These are phyloP conservation scores for Boletus mariae DNA, from an alignment of 1,284 basidiomycete genomes.

Conservation along the genomic window DNA sequence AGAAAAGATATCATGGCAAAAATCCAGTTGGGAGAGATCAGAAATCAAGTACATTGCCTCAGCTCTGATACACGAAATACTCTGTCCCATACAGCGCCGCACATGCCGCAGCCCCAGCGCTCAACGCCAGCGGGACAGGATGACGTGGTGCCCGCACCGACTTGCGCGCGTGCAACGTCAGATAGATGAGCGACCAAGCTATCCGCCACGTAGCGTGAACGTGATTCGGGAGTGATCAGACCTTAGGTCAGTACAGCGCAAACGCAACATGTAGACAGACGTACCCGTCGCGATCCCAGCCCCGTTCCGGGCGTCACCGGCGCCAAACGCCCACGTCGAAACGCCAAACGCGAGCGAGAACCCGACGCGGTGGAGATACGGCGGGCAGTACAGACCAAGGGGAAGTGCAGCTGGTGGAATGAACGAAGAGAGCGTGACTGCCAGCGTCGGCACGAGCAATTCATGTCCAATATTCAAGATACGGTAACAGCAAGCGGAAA, in stretches of 20 bases:
- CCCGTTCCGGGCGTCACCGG: conserved; percentile 44
- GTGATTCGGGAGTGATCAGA: no score
- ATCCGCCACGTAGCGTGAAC: neutral
- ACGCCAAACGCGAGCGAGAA: conserved; percentile 46
- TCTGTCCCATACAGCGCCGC: conserved; percentile 43
- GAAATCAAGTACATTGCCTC: neutral
- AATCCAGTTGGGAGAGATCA: no score
- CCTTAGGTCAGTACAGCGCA: neutral
- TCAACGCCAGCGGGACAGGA: conserved; percentile 34
- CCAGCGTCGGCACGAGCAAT: neutral
- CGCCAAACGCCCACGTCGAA: conserved; percentile 40
- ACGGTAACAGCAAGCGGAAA: neutral
- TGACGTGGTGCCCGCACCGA: conserved; percentile 35
- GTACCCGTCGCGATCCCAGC: conserved; percentile 44
- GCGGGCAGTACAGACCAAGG: conserved; percentile 34
- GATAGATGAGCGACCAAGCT: conserved; percentile 49
- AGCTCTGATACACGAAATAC: conserved; percentile 39
- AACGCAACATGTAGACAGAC: neutral
- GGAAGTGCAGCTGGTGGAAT: conserved; percentile 33
- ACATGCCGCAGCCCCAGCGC: conserved; percentile 33
- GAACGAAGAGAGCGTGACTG: conserved; percentile 39
- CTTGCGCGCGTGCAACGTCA: conserved; percentile 38
- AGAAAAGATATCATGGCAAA: no score
- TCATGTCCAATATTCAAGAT: neutral
- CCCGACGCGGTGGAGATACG: conserved; percentile 40